phyloP scores from a whole-genome alignment of 2,329 filamentous ascomycete genomes.

The Sporothrix inflata region DNA sequence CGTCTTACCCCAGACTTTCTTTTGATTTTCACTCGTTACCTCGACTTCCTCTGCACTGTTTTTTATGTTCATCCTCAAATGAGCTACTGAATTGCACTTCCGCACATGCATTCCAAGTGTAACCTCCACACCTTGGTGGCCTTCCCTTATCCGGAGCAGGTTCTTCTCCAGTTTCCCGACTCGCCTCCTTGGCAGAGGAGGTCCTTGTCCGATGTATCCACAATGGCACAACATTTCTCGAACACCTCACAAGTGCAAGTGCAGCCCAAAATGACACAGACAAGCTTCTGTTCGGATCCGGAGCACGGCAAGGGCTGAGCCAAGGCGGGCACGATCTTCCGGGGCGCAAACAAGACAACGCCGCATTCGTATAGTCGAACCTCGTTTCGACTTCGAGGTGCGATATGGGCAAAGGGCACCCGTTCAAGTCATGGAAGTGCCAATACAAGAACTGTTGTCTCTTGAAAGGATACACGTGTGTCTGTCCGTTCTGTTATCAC shows the following conservation, averaged over 20 bases:
- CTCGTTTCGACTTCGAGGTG: not conserved
- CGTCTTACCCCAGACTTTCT: conserved; percentile 2
- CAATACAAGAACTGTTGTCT: not conserved
- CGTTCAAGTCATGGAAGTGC: too few relatives aligned
- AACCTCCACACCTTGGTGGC: not conserved
- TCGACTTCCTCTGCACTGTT: not conserved
- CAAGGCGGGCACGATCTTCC: conserved; percentile 12
- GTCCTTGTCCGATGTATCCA: not conserved
- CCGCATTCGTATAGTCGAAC: not conserved
- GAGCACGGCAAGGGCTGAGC: not conserved
- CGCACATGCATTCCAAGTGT: not conserved
- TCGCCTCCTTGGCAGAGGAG: not conserved
- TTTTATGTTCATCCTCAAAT: not conserved
- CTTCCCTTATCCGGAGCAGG: not conserved
- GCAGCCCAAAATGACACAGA: not conserved
- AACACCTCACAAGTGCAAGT: not conserved
- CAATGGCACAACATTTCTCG: not conserved
- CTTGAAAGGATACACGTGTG: not conserved
- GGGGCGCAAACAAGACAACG: not conserved
- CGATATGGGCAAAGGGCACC: not conserved
- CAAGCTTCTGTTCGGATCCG: not conserved
- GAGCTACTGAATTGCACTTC: conserved; percentile 14
- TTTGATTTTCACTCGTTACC: not conserved
- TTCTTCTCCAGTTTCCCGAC: not conserved
- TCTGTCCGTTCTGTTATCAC: not conserved